Base-by-base conservation (phyloP, 176 grass and related monocot species). In the Triticum timopheevii region DNA sequence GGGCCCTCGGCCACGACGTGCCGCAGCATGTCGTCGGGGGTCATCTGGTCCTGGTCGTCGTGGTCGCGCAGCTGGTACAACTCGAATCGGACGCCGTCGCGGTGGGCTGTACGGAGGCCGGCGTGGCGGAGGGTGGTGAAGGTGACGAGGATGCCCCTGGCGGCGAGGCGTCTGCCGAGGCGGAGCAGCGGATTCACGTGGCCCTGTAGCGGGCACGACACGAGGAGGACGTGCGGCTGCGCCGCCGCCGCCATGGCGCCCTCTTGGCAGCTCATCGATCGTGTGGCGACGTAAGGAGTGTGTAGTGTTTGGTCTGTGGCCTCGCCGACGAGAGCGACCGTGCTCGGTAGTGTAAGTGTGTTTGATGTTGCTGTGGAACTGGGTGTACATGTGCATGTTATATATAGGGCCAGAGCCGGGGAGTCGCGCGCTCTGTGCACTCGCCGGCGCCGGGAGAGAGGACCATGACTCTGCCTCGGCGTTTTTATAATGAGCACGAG, bases 121-220 rank as follows among this genome's bases (percentile, higher is more conserved):
- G 82, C 75, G 30, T 79, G 81, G 49, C 44, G 66, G 87, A 91
- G 42, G 20, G 93, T 89, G 72, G 89, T 70, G 85, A 94, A 87
- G 84, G 92, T 94, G 89, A 94, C 87, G 31, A 77, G 78, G 35
- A 94, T 78, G 59, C 89, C 89, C 47, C 13, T 85, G 78, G 84
- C 77, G 24, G 87, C 89, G 35, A 94, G 81, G 73, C 87, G 87
- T 10, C 69, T 2, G 36, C 81, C 92, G 38, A 94, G 84, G 45
- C 87, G 92, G 67, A 92, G 81, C 0, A 89, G 84, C 24, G 92
- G 92, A 66, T 94, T 92, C 65, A 94, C 81, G 87, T 91, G 92
- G 76, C 92, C 89, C 44, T 89, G 89, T 0, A 86, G 72, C 12
- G 92, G 84, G 84, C 78, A 91, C 2, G 89, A 91, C 22, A 94